Evolutionary conservation across 176 grass and related monocot genomes (phyloP).

Genomic region (Secale cereale): DNA sequence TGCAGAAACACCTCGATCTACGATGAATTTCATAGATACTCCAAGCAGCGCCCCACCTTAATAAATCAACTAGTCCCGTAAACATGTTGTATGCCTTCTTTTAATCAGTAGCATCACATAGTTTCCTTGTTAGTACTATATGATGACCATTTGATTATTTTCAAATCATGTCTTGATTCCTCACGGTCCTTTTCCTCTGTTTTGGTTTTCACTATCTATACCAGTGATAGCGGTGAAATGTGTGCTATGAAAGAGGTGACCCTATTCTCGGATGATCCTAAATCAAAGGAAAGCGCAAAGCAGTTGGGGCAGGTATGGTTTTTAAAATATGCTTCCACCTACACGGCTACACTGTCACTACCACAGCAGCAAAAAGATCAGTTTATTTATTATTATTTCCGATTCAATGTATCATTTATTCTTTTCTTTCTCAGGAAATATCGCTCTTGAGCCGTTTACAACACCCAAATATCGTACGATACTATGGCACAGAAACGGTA

Average conservation of each 20-base stretch:
- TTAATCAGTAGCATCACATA: background rate
- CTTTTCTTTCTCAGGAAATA: slow-evolving; percentile 76
- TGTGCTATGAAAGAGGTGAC: slow-evolving; percentile 99
- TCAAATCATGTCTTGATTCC: slow-evolving; percentile 9
- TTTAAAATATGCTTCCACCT: slow-evolving; percentile 1
- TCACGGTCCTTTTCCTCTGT: slow-evolving; percentile 18
- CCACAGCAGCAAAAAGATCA: background rate
- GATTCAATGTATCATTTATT: background rate
- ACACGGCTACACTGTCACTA: background rate
- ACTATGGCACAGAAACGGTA: slow-evolving; percentile 97
- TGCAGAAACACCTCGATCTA: background rate
- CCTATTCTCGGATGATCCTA: slow-evolving; percentile 90
- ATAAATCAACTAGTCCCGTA: background rate
- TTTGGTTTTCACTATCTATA: slow-evolving; percentile 28
- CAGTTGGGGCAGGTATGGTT: slow-evolving; percentile 78
- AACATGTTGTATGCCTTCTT: background rate
- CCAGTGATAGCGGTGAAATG: slow-evolving; percentile 97
- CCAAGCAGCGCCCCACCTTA: background rate
- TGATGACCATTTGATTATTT: slow-evolving; percentile 1
- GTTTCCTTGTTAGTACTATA: background rate
- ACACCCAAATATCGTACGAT: slow-evolving; percentile 97
- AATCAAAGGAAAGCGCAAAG: slow-evolving; percentile 96
- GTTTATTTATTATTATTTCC: slow-evolving; percentile 18
- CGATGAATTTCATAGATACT: background rate
- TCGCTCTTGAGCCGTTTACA: slow-evolving; percentile 80